Evolutionary conservation across 1,284 basidiomycete species (phyloP).

Genomic region (Vanrija sp.): DNA sequence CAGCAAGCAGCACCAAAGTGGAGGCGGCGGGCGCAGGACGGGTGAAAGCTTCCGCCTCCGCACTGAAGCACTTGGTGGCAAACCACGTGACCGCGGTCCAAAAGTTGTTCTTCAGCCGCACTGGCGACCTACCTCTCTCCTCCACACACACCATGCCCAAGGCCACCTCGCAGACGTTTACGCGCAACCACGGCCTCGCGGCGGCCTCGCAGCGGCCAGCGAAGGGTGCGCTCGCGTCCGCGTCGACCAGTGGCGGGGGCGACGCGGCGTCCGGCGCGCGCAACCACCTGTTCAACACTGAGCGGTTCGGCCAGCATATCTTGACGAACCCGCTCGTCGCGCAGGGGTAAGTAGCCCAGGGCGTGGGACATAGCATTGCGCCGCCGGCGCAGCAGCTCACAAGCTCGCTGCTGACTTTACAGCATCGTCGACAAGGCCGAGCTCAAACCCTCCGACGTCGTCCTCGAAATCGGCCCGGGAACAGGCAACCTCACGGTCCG

Average conservation of each 20-base stretch:
- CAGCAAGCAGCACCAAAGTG: too few species aligned
- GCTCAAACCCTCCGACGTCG: constrained; percentile 88
- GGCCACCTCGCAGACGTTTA: constrained; percentile 79
- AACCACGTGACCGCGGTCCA: background rate
- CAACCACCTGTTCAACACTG: constrained; percentile 89
- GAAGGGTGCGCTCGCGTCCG: constrained; percentile 27
- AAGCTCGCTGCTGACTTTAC: background rate
- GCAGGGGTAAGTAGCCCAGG: constrained; percentile 72
- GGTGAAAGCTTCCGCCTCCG: background rate
- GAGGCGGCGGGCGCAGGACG: too few species aligned
- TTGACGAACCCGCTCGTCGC: constrained; percentile 89
- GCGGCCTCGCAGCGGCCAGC: constrained; percentile 33
- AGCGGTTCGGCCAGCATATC: constrained; percentile 94
- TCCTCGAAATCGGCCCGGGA: constrained; percentile 96
- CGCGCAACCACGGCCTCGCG: constrained; percentile 67
- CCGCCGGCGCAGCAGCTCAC: background rate
- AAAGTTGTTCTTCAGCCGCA: too few species aligned
- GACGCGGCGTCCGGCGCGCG: constrained; percentile 57
- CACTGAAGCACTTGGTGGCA: constrained; percentile 2
- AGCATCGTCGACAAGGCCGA: constrained; percentile 88
- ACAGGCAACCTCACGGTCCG: constrained; percentile 95
- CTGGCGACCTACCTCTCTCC: too few species aligned
- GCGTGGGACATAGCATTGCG: background rate
- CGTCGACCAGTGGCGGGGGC: constrained; percentile 2
- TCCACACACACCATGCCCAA: constrained; percentile 66